These are phyloP conservation scores for Colletotrichum salicis DNA, from an alignment of 2,329 filamentous ascomycete species.

Conservation along the genomic window DNA sequence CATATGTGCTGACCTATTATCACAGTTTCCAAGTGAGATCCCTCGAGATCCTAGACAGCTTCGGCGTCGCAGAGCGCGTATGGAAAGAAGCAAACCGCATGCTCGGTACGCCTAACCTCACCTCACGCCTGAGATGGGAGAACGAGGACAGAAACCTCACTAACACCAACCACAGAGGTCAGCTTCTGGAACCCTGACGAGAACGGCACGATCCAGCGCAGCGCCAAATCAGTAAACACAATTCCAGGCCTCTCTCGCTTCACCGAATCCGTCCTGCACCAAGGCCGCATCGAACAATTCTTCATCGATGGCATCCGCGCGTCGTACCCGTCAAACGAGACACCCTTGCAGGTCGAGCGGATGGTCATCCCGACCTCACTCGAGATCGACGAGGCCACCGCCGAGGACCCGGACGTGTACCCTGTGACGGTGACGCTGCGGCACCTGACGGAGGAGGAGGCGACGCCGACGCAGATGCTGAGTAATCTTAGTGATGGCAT, in stretches of 20 bases:
- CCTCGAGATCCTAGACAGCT: slow-evolving; percentile 77
- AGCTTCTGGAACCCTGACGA: slow-evolving; percentile 70
- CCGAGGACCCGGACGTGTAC: slow-evolving; percentile 63
- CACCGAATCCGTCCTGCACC: slow-evolving; percentile 74
- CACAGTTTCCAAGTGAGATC: slow-evolving; percentile 30
- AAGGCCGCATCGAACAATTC: slow-evolving; percentile 76
- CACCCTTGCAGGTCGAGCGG: slow-evolving; percentile 64
- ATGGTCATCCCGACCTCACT: slow-evolving; percentile 68
- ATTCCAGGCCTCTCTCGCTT: slow-evolving; percentile 70
- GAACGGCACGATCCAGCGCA: slow-evolving; percentile 65
- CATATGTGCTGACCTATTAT: background rate
- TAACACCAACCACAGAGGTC: background rate
- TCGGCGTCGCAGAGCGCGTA: slow-evolving; percentile 72
- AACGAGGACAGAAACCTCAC: background rate
- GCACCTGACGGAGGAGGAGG: slow-evolving; percentile 68
- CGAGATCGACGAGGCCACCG: slow-evolving; percentile 61
- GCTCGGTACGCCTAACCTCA: slow-evolving; percentile 59
- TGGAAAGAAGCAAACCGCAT: slow-evolving; percentile 76
- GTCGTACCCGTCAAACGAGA: slow-evolving; percentile 47
- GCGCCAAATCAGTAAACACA: slow-evolving; percentile 71
- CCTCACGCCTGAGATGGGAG: too few species aligned
- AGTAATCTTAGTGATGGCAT: slow-evolving; percentile 60
- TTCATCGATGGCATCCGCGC: slow-evolving; percentile 70
- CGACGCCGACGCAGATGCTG: slow-evolving; percentile 52
- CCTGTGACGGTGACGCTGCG: slow-evolving; percentile 71